A percentile compares a stretch with the other conserved stretches of the same genome.
Conservation (phyloP, 2,329 filamentous ascomycete species). For the Aspergillus eucalypticola region DNA sequence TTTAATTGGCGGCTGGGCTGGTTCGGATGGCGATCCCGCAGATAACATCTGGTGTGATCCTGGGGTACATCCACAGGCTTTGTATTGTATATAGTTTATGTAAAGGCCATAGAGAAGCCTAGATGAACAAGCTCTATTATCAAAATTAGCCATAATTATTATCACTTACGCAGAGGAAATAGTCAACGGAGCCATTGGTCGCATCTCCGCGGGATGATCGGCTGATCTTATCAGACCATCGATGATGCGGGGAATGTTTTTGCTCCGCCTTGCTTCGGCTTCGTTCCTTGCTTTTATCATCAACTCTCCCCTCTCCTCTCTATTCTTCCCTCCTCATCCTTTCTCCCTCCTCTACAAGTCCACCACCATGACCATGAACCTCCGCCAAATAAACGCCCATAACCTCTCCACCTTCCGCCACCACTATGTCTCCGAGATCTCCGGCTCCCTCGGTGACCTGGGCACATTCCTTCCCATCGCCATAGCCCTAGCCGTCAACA, state of each 20-base stretch:
- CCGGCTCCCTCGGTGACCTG: constrained; percentile 83
- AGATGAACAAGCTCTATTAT: no score
- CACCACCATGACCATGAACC: constrained; percentile 29
- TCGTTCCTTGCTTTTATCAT: background rate
- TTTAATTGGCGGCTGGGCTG: no score
- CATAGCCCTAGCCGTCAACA: constrained; percentile 76
- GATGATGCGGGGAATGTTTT: background rate
- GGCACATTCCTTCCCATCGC: constrained; percentile 87
- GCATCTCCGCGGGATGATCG: background rate
- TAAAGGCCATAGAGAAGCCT: no score
- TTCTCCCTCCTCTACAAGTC: background rate
- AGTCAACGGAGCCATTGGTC: no score
- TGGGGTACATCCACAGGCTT: no score
- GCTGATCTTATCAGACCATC: background rate
- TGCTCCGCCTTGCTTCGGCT: background rate
- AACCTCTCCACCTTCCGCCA: constrained; percentile 59
- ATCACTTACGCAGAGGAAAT: no score
- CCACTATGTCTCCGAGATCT: constrained; percentile 72
- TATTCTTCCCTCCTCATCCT: background rate
- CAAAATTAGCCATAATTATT: no score
- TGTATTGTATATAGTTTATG: no score
- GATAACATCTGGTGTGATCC: no score
- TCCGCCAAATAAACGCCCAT: constrained; percentile 35
- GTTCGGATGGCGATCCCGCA: no score
- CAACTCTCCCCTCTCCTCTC: background rate